Conservation (phyloP, 495 filamentous ascomycete species). For the Elaphomyces granulatus region DNA sequence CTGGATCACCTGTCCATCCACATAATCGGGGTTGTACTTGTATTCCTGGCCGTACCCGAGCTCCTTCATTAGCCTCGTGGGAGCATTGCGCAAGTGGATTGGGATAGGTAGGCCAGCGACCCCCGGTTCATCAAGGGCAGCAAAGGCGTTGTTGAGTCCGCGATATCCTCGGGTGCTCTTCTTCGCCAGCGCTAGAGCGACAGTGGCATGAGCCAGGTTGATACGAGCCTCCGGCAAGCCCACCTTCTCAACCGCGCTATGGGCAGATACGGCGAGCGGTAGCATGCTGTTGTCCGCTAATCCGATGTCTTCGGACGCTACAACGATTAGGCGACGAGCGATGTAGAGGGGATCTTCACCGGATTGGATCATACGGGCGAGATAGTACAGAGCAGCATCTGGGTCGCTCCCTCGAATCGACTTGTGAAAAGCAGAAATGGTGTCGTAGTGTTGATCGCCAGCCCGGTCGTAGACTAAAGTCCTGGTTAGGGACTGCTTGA, state of each 20-base stretch:
- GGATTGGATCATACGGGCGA: slow-evolving; percentile 88
- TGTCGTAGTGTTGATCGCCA: slow-evolving; percentile 90
- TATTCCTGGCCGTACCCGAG: slow-evolving; percentile 81
- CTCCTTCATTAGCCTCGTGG: slow-evolving; percentile 85
- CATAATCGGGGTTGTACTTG: slow-evolving; percentile 90
- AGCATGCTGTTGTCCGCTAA: slow-evolving; percentile 81
- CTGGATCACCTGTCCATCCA: slow-evolving; percentile 71
- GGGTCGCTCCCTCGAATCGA: slow-evolving; percentile 75
- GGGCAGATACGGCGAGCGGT: slow-evolving; percentile 66
- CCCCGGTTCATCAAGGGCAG: slow-evolving; percentile 62
- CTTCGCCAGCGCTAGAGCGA: slow-evolving; percentile 65
- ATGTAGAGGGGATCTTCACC: slow-evolving; percentile 92
- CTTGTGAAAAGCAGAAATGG: slow-evolving; percentile 95
- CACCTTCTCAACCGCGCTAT: slow-evolving; percentile 74
- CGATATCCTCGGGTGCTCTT: slow-evolving; percentile 83
- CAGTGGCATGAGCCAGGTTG: slow-evolving; percentile 72
- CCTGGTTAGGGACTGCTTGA: slow-evolving; percentile 71
- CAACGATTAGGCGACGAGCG: slow-evolving; percentile 78
- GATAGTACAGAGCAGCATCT: slow-evolving; percentile 83
- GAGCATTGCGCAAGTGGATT: slow-evolving; percentile 79
- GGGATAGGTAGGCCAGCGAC: slow-evolving; percentile 68
- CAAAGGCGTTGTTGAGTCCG: slow-evolving; percentile 62
- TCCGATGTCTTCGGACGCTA: slow-evolving; percentile 85
- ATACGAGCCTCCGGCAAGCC: slow-evolving; percentile 93
- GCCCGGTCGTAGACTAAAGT: slow-evolving; percentile 90